Evolutionary conservation across 495 filamentous ascomycete genomes (phyloP), one percentile per base, ranked within the genome.

Genomic region (Pseudomonodictys pantanalensis): DNA sequence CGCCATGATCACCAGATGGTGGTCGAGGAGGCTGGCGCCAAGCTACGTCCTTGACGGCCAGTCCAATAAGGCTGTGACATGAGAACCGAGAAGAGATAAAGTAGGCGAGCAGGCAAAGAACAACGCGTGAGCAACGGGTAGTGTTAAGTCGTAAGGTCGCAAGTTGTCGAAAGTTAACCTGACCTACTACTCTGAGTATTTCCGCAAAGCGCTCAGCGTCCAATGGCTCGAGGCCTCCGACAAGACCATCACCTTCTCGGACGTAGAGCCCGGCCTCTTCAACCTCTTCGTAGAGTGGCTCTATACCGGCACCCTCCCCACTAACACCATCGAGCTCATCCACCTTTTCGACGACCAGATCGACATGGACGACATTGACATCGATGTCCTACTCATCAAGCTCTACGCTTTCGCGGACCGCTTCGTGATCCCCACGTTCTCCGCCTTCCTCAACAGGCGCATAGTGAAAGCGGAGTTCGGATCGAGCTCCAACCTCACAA

Each of bases 241-340:
- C 17, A n/a, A 29, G 2, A 10, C 23, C 2, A 38, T 56, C 2
- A 17, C 25, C 4, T 29, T 56, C 8, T 10, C 33, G 4, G 53
- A 56, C 22, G 28, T 56, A 10, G 53, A 56, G 17, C 25, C 29
- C 11, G 3, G 15, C n/a, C 11, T 38, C 7, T 32, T 56, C 41
- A 33, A 48, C 53, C n/a, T 56, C 41, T 56, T 56, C 41, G 29
- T 56, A 11, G 17, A 56, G 24, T 56, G 53, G 53, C 29, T 56
- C 12, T 48, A 56, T 23, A 46, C 22, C 9, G 41, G 48, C 26
- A 35, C 20, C 3, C 11, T 56, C 8, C 53, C 53, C 4, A 24
- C 22, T 5, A 38, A 24, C 9, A 23, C 10, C 2, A 24, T 3
- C 5, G 39, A 32, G n/a, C 48, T 41, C 41, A 3, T 35, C 5